A percentile compares a stretch with the other conserved stretches of the same genome.
phyloP scores from a whole-genome alignment of 208 protist genomes.

The Leishmania martiniquensis region DNA sequence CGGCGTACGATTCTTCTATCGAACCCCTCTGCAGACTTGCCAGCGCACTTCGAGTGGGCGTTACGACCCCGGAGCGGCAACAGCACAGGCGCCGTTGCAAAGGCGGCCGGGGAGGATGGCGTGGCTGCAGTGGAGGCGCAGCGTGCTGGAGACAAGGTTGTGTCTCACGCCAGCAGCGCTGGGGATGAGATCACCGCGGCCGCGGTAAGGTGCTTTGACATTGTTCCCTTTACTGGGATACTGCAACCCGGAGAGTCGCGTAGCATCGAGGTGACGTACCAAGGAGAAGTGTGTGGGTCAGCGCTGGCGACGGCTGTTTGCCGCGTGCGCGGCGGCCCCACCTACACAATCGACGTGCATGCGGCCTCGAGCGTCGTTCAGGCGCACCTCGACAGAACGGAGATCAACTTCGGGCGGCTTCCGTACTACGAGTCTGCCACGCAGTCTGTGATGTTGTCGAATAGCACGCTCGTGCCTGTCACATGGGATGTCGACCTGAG shows the following conservation, averaged over 20 bases:
- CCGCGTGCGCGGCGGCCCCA: conserved; percentile 90
- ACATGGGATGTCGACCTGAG: conserved; percentile 72
- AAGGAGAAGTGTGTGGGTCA: conserved; percentile 29
- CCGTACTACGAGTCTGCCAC: conserved; percentile 73
- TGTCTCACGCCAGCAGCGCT: conserved; percentile 2
- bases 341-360: conserved; percentile 82
- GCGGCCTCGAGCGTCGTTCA: conserved; percentile 79
- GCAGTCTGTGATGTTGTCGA: conserved; percentile 85
- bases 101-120: background rate
- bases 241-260: conserved; percentile 83
- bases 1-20: conserved; percentile 67
- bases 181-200: conserved; percentile 13
- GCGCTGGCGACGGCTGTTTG: conserved; percentile 80
- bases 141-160: conserved; percentile 42
- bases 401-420: conserved; percentile 92
- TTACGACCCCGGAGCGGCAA: conserved; percentile 28
- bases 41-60: conserved; percentile 81
- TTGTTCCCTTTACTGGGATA: conserved; percentile 92
- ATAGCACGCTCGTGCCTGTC: conserved; percentile 90
- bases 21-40: conserved; percentile 80
- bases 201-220: conserved; percentile 85
- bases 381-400: conserved; percentile 82
- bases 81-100: background rate
- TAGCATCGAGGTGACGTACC: conserved; percentile 91
- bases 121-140: background rate